Evolutionary conservation across 768 basidiomycete species (phyloP).

Genomic region (Termitomyces sp.): DNA sequence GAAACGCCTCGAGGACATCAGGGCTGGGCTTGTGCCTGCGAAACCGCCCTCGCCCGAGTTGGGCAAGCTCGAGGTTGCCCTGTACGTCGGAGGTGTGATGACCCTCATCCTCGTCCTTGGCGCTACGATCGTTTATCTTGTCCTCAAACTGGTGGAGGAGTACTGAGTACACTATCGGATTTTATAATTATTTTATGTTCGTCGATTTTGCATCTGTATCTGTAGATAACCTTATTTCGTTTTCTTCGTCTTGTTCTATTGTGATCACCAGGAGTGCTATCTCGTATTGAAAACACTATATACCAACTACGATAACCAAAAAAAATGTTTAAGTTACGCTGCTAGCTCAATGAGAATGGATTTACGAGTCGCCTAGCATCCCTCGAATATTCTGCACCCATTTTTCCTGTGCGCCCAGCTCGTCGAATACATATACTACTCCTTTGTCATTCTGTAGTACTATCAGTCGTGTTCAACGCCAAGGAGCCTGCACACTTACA

Average conservation of each 20-base stretch:
- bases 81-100: conserved; percentile 24
- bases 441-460: conserved; percentile 6
- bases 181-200: neutral
- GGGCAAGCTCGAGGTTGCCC: conserved; percentile 18
- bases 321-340: neutral
- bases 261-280: no score
- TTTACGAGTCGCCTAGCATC: neutral
- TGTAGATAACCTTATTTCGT: conserved; percentile 2
- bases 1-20: conserved; percentile 25
- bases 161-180: neutral
- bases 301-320: neutral
- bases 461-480: neutral
- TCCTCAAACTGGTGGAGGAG: conserved; percentile 11
- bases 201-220: neutral
- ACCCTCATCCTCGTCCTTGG: conserved; percentile 10
- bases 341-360: neutral
- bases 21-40: conserved; percentile 11
- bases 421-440: conserved; percentile 4
- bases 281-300: no score
- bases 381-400: conserved; percentile 5
- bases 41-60: conserved; percentile 7
- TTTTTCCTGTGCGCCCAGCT: conserved; percentile 2
- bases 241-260: no score
- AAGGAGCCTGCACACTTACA: neutral
- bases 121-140: conserved; percentile 8